These are phyloP conservation scores for Calocera cornea DNA, from an alignment of 768 basidiomycete species.

Conservation along the genomic window DNA sequence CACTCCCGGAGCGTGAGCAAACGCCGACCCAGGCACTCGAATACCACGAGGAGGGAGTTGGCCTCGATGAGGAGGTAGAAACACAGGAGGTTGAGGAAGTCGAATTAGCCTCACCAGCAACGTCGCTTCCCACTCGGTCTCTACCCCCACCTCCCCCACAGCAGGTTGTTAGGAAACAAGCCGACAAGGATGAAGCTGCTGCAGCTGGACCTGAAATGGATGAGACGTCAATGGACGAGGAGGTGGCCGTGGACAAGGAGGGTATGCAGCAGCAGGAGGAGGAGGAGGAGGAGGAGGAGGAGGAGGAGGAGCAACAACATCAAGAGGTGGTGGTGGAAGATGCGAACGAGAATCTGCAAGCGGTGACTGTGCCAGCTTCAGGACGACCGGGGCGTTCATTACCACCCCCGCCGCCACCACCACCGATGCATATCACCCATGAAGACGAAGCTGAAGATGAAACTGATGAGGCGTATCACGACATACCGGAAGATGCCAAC, in stretches of 20 bases:
- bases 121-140: constrained; percentile 8
- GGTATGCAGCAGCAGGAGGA: not conserved
- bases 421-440: constrained; percentile 15
- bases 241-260: not conserved
- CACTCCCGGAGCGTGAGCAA: not conserved
- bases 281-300: constrained; percentile 7
- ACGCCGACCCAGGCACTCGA: not conserved
- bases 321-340: not conserved
- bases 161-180: not conserved
- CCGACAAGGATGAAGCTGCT: not conserved
- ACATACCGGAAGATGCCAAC: not conserved
- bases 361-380: not conserved
- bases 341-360: not conserved
- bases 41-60: constrained; percentile 6
- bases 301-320: constrained; percentile 14
- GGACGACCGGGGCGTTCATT: constrained; percentile 15
- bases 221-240: constrained; percentile 21
- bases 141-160: constrained; percentile 10
- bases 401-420: constrained; percentile 24
- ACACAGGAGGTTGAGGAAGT: constrained; percentile 10
- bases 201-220: not conserved
- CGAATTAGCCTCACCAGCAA: constrained; percentile 8
- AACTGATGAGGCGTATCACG: not conserved
- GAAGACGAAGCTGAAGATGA: constrained; percentile 13
- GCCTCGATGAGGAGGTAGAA: constrained; percentile 7